phyloP scores from a whole-genome alignment of 192 early-diverging fungal genomes.

The Obelidium mucronatum region DNA sequence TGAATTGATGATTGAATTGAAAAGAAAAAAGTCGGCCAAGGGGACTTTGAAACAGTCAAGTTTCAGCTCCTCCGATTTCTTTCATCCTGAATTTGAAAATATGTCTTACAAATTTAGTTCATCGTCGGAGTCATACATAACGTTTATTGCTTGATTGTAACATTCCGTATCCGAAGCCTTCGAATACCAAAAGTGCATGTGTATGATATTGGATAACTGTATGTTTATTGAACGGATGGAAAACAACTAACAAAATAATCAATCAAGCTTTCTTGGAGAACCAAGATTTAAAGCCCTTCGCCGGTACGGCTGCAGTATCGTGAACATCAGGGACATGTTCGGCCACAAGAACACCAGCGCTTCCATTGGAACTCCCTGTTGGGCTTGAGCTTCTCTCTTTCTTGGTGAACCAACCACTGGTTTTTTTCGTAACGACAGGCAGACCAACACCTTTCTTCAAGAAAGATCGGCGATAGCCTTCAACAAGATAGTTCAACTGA shows the following conservation, averaged over 20 bases:
- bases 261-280: neutral
- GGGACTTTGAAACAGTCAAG: too few relatives aligned
- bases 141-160: too few relatives aligned
- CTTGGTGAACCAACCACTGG: neutral
- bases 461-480: slow-evolving; percentile 36
- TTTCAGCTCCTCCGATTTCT: too few relatives aligned
- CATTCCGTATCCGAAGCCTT: too few relatives aligned
- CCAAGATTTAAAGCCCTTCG: neutral
- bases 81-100: too few relatives aligned
- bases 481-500: slow-evolving; percentile 69
- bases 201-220: too few relatives aligned
- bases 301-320: neutral
- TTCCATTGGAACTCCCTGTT: neutral
- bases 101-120: too few relatives aligned
- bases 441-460: slow-evolving; percentile 1
- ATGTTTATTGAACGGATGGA: too few relatives aligned
- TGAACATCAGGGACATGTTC: neutral
- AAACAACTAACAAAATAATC: neutral
- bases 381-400: slow-evolving; percentile 22
- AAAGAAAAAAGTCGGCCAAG: too few relatives aligned
- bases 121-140: too few relatives aligned
- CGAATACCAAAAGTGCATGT: too few relatives aligned
- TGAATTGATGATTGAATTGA: too few relatives aligned
- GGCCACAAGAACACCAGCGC: neutral
- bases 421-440: neutral